Base-by-base conservation (phyloP, 2,329 filamentous ascomycete species). In the Coniochaeta pulveracea region DNA sequence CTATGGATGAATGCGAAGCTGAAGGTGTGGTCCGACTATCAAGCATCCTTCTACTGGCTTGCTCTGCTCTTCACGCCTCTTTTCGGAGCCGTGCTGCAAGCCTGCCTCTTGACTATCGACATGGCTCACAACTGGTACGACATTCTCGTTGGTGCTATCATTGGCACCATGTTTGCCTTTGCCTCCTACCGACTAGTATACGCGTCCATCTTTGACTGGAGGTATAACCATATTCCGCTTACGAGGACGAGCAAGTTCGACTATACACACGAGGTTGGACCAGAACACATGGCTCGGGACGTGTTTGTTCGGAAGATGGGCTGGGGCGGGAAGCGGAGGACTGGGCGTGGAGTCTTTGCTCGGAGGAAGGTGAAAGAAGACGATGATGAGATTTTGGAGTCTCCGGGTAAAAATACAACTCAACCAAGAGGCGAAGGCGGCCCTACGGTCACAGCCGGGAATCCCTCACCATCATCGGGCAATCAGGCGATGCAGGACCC, bases 1-100 rank as follows among this genome's bases (percentile, higher is more conserved):
- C 58, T 83, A 9, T 84, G 80, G 57, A 60, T 82, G 17, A 82
- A 83, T 46, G 78, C 75, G 21, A 83, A 84, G 56, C 58, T 84
- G 24, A 83, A 83, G 56, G 67, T 81, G 33, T 81, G 71, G 57
- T 61, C 68, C 14, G 75, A 80, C 49, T 72, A 79, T 47, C 74
- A 78, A 37, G 69, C 78, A 0, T 63, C 70, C 1, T 68, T 80
- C 52, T 83, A 76, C 77, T 82, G 80, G 51, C 55, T 82, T 4
- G 57, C 70, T 4, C 61, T 65, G 8, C 58, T 71, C 3, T 69
- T 73, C 40, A 50, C 66, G 0, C 79, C 80, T 0, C 51, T 83
- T 2, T 61, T 83, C 0, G 70, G 63, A 2, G 75, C 76, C 1
- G 57, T 61, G 2, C 51, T 81, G 4, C 71, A 81, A 17, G 71